Conservation (phyloP, 2,329 filamentous ascomycete genomes). For the Eurotiales sp. region DNA sequence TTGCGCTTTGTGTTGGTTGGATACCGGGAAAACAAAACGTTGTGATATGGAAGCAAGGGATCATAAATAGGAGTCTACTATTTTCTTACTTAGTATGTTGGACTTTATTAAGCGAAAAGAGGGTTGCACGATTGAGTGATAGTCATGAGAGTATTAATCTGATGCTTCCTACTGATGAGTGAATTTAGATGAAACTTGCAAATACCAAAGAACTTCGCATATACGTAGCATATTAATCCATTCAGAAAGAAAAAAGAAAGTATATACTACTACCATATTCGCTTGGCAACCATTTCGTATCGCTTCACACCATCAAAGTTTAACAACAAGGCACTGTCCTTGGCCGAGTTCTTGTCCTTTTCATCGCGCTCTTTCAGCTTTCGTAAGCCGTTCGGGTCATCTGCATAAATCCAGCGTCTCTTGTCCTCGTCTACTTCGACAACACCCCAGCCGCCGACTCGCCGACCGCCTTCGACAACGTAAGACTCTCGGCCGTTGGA, state of each 20-base stretch:
- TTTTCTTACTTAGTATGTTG: too few relatives aligned
- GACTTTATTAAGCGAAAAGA: too few relatives aligned
- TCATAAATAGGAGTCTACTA: too few relatives aligned
- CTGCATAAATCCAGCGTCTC: constrained; percentile 78
- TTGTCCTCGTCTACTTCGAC: constrained; percentile 89
- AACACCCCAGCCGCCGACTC: constrained; percentile 76
- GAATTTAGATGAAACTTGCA: not conserved
- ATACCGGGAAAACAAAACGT: not conserved
- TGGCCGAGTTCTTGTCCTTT: constrained; percentile 50
- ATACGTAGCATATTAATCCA: too few relatives aligned
- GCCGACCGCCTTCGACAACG: constrained; percentile 66
- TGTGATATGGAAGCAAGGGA: too few relatives aligned
- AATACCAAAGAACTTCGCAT: not conserved
- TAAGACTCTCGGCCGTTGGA: constrained; percentile 43
- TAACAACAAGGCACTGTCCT: constrained; percentile 45
- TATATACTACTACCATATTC: constrained; percentile 73
- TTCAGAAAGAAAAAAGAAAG: not conserved
- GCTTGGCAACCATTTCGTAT: constrained; percentile 94
- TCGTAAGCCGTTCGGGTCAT: constrained; percentile 68
- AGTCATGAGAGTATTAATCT: not conserved
- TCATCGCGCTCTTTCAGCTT: constrained; percentile 61
- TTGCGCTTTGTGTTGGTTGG: not conserved
- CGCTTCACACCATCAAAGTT: constrained; percentile 66
- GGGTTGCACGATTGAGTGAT: not conserved
- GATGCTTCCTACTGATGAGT: too few relatives aligned